Evolutionary conservation across 208 protist species (phyloP).

Genomic region (Porcisia deanei): DNA sequence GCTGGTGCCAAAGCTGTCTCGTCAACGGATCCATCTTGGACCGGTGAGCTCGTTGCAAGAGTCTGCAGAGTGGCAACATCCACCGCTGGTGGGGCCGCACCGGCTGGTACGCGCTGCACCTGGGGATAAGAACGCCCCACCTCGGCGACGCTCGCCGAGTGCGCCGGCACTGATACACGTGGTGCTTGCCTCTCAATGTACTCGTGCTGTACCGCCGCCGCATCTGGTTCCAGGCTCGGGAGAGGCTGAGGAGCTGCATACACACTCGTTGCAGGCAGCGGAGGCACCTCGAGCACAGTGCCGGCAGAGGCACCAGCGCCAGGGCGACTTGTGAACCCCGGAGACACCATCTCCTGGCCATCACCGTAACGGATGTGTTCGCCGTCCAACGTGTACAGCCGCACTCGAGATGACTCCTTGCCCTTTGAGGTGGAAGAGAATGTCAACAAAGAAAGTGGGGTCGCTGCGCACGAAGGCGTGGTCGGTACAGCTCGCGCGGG

Average conservation of each 20-base stretch:
- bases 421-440: not conserved
- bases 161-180: not conserved
- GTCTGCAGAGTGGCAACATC: constrained; percentile 17
- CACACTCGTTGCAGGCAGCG: constrained; percentile 61
- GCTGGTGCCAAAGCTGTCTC: not conserved
- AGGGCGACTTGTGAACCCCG: not conserved
- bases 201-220: not conserved
- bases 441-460: constrained; percentile 9
- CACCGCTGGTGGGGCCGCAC: constrained; percentile 17
- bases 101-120: constrained; percentile 8
- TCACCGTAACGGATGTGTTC: constrained; percentile 7
- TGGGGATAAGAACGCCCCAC: constrained; percentile 18
- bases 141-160: not conserved
- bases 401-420: constrained; percentile 10
- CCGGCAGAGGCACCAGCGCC: too few relatives aligned
- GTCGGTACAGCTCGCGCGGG: constrained; percentile 3
- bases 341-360: not conserved
- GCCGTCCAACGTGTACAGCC: constrained; percentile 25
- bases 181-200: too few relatives aligned
- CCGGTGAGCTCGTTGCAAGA: not conserved
- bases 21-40: not conserved
- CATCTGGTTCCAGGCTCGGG: constrained; percentile 23
- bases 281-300: constrained; percentile 30
- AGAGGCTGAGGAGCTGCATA: constrained; percentile 53
- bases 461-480: too few relatives aligned